Evolutionary conservation across 1,284 basidiomycete genomes (phyloP).

Genomic region (Pseudozyma sp.): DNA sequence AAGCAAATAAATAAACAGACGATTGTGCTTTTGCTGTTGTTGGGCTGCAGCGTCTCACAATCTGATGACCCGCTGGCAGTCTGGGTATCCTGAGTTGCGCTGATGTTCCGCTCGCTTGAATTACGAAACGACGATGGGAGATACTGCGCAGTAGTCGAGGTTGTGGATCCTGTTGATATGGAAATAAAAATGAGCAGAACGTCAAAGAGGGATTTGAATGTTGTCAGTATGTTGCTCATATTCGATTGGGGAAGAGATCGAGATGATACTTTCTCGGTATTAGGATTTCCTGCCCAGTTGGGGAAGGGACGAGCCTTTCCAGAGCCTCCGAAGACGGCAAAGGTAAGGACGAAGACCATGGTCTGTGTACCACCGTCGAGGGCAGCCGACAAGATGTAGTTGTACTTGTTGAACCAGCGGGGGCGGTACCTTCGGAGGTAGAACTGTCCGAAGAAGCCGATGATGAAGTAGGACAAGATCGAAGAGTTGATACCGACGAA

Average conservation of each 20-base stretch:
- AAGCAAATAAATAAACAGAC: no score
- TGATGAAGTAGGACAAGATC: constrained; percentile 32
- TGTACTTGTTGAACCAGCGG: constrained; percentile 73
- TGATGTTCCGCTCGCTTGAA: no score
- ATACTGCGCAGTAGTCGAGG: constrained; percentile 30
- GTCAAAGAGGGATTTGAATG: no score
- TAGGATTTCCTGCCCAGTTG: constrained; percentile 41
- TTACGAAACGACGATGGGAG: constrained; percentile 18
- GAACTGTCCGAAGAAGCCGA: constrained; percentile 43
- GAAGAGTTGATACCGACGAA: constrained; percentile 38
- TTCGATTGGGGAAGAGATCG: no score
- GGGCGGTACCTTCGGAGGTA: constrained; percentile 44
- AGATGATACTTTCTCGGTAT: constrained; percentile 3
- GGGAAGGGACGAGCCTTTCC: constrained; percentile 68
- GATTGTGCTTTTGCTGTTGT: no score
- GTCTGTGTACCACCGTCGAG: constrained; percentile 72
- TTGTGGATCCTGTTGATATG: constrained; percentile 8
- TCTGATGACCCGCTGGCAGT: no score
- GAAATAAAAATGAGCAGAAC: background rate
- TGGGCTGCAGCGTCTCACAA: no score
- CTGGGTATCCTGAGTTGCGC: no score
- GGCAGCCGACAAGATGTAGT: constrained; percentile 78
- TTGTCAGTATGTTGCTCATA: no score
- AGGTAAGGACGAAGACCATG: constrained; percentile 77
- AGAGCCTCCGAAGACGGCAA: constrained; percentile 78